Conservation (phyloP, 345 rosid species). For the Dimocarpus longan region DNA sequence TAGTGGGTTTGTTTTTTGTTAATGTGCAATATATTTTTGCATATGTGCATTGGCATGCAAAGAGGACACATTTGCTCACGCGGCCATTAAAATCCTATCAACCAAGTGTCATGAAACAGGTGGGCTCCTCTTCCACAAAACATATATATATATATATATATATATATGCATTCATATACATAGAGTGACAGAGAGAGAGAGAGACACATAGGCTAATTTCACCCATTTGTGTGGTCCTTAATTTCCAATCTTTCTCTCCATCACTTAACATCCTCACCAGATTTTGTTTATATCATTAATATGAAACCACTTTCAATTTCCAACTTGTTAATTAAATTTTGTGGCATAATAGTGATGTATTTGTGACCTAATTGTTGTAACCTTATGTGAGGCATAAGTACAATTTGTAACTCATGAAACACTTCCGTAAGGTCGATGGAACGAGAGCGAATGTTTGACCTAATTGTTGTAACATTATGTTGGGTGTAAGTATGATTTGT, state of each 20-base stretch:
- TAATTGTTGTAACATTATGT: background rate
- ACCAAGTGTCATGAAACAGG: conserved; percentile 12
- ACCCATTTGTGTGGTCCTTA: conserved; percentile 10
- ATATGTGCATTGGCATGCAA: background rate
- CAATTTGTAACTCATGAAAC: background rate
- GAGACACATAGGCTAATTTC: background rate
- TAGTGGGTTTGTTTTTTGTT: background rate
- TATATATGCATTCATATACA: background rate
- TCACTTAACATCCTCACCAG: background rate
- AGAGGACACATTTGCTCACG: background rate
- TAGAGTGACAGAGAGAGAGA: background rate
- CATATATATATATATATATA: too few species aligned
- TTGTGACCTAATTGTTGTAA: background rate
- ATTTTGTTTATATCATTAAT: background rate
- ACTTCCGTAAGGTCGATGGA: too few species aligned
- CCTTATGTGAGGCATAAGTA: background rate
- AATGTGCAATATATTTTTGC: background rate
- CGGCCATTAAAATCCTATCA: background rate
- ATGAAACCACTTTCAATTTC: background rate
- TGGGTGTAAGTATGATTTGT: background rate
- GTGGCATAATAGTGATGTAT: background rate
- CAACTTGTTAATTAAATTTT: background rate
- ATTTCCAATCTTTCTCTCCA: background rate
- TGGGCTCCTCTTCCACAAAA: conserved; percentile 1
- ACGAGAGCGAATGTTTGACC: too few species aligned